Evolutionary conservation across 1,284 basidiomycete species (phyloP).

Genomic region (Cryptococcus maquisensis): DNA sequence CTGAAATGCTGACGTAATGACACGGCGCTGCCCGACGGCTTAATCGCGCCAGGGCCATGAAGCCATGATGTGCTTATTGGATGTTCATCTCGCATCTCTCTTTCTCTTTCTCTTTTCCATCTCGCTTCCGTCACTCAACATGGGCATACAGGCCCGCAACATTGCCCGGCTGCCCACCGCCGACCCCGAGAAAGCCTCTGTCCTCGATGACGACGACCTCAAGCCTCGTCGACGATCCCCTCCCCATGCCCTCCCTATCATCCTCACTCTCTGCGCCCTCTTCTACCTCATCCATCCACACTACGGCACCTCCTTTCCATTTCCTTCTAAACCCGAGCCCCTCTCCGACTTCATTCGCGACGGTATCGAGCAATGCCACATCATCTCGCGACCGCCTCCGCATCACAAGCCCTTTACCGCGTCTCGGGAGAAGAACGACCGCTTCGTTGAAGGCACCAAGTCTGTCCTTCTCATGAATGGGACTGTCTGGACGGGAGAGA

Average conservation of each 20-base stretch:
- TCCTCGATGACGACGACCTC: background rate
- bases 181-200: conserved; percentile 12
- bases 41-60: no score
- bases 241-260: background rate
- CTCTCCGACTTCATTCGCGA: conserved; percentile 30
- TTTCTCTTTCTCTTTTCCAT: no score
- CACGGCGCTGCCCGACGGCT: no score
- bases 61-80: no score
- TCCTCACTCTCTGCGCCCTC: background rate
- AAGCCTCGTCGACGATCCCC: background rate
- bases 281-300: background rate
- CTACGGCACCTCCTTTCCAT: conserved; percentile 22
- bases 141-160: conserved; percentile 9
- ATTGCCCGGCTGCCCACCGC: background rate
- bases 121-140: background rate
- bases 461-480: conserved; percentile 70
- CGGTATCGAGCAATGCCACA: conserved; percentile 41
- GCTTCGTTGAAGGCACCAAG: conserved; percentile 63
- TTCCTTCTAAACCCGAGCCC: conserved; percentile 12
- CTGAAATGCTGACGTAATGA: no score
- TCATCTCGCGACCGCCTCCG: conserved; percentile 29
- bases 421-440: conserved; percentile 60
- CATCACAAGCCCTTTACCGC: conserved; percentile 48
- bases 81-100: no score
- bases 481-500: conserved; percentile 70